phyloP scores from a whole-genome alignment of 73 alveolate species.

The Urostyla sp. region DNA sequence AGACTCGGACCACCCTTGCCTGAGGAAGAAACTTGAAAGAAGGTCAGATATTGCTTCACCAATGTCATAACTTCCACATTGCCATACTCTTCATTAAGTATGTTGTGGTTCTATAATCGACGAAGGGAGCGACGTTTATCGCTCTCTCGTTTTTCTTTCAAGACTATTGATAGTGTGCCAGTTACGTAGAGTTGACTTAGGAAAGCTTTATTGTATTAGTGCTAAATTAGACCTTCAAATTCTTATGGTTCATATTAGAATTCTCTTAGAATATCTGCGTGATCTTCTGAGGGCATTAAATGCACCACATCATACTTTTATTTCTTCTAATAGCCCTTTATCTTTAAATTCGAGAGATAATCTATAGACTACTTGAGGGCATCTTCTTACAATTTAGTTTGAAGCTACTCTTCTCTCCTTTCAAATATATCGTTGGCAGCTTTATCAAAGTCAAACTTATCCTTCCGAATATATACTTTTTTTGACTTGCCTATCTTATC shows the following conservation, averaged over 20 bases:
- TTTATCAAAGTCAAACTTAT: slow-evolving; percentile 5
- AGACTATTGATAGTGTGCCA: slow-evolving; percentile 33
- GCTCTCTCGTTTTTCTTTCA: slow-evolving; percentile 24
- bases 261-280: not conserved
- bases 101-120: too few relatives aligned
- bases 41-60: not conserved
- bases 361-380: not conserved
- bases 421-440: slow-evolving; percentile 27
- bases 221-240: not conserved
- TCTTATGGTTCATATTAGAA: slow-evolving; percentile 7
- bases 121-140: too few relatives aligned
- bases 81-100: too few relatives aligned
- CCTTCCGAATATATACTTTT: slow-evolving; percentile 16
- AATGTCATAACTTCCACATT: slow-evolving; percentile 12
- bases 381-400: not conserved
- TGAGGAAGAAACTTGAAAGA: not conserved
- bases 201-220: slow-evolving; percentile 32
- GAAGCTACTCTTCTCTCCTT: not conserved
- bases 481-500: not conserved
- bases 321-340: slow-evolving; percentile 6
- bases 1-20: not conserved
- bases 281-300: slow-evolving; percentile 38
- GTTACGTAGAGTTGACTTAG: slow-evolving; percentile 29
- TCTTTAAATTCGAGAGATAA: not conserved
- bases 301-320: not conserved